phyloP scores from a whole-genome alignment of 345 rosid species.

The Brassica cretica region DNA sequence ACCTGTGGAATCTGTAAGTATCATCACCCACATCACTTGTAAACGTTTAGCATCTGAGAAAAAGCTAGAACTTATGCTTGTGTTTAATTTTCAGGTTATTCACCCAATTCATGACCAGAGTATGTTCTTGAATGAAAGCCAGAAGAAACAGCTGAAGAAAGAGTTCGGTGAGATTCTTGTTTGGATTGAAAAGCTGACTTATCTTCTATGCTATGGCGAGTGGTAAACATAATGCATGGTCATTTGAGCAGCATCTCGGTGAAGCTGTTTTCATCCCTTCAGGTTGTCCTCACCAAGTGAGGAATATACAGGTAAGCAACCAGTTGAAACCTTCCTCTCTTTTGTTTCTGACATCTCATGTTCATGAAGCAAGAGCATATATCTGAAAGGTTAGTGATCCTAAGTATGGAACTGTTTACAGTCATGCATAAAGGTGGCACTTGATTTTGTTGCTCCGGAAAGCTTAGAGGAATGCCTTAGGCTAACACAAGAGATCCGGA shows the following conservation, averaged over 20 bases:
- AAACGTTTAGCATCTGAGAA: slow-evolving; percentile 1
- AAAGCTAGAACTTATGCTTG: slow-evolving; percentile 32
- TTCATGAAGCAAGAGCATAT: not conserved
- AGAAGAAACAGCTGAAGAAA: slow-evolving; percentile 72
- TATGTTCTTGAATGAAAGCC: slow-evolving; percentile 57
- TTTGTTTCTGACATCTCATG: not conserved
- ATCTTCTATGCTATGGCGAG: not conserved
- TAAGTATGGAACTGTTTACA: slow-evolving; percentile 17
- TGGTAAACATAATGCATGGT: slow-evolving; percentile 27
- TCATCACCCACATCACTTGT: slow-evolving; percentile 16
- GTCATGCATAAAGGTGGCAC: slow-evolving; percentile 74
- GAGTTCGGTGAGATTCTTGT: slow-evolving; percentile 55
- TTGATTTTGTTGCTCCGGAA: slow-evolving; percentile 67
- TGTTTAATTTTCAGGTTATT: slow-evolving; percentile 47
- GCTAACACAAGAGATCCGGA: slow-evolving; percentile 57
- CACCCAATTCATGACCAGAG: slow-evolving; percentile 82
- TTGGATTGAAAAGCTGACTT: not conserved
- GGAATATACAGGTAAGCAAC: slow-evolving; percentile 35
- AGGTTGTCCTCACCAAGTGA: slow-evolving; percentile 46
- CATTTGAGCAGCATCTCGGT: slow-evolving; percentile 39
- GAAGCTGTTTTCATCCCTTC: slow-evolving; percentile 46
- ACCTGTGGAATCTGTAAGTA: slow-evolving; percentile 25
- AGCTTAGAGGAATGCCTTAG: slow-evolving; percentile 53
- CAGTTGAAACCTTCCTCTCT: not conserved
- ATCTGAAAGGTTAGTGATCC: not conserved